Percentiles rank a stretch among this genome's conserved stretches.
phyloP scores from a whole-genome alignment of 108 stramenopile genomes.

The Nitzschia palea region DNA sequence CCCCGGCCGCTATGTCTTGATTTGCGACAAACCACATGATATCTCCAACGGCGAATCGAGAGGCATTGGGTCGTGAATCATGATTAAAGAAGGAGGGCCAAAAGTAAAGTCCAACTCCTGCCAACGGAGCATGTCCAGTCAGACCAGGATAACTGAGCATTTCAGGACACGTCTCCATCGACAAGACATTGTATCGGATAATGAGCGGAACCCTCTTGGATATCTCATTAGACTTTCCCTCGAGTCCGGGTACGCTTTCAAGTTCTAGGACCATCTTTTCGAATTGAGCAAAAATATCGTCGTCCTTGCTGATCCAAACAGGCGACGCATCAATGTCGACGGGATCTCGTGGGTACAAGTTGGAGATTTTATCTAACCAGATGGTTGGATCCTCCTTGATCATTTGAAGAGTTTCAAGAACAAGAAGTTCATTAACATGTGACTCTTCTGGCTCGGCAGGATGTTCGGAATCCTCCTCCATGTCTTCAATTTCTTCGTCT shows the following conservation, averaged over 20 bases:
- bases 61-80: constrained; percentile 56
- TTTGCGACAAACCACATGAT: constrained; percentile 82
- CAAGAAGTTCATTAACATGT: constrained; percentile 54
- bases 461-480: constrained; percentile 40
- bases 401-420: constrained; percentile 47
- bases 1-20: constrained; percentile 52
- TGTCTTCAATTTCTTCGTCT: constrained; percentile 37
- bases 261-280: constrained; percentile 36
- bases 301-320: constrained; percentile 55
- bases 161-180: constrained; percentile 67
- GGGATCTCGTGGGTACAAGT: constrained; percentile 58
- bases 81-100: constrained; percentile 79
- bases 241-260: constrained; percentile 16
- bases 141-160: constrained; percentile 60
- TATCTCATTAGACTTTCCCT: constrained; percentile 50
- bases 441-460: constrained; percentile 41
- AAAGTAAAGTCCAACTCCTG: constrained; percentile 63
- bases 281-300: constrained; percentile 39
- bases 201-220: constrained; percentile 61
- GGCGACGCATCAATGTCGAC: constrained; percentile 47
- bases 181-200: constrained; percentile 73
- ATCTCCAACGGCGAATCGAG: constrained; percentile 74
- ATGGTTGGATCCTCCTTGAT: constrained; percentile 46
- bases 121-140: constrained; percentile 44
- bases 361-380: constrained; percentile 52